phyloP scores from a whole-genome alignment of 495 filamentous ascomycete genomes.

The Hypoxylon perforatum region DNA sequence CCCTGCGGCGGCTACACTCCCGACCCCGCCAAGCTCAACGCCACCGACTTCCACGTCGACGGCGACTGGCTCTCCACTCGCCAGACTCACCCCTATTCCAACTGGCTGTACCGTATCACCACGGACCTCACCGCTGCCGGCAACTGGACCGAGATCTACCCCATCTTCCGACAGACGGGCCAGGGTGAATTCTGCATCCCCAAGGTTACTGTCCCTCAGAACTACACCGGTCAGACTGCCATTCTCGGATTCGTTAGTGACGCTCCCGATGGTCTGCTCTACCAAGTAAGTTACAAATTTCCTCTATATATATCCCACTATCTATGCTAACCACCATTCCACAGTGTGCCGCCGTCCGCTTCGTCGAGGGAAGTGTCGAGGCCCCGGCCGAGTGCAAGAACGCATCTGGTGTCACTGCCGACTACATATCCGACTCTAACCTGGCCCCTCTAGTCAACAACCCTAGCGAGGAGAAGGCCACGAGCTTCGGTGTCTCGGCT shows the following conservation, averaged over 20 bases:
- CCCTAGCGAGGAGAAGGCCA: constrained; percentile 3
- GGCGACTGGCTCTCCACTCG: constrained; percentile 55
- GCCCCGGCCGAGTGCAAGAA: constrained; percentile 54
- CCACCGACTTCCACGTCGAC: constrained; percentile 63
- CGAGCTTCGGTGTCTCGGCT: constrained; percentile 16
- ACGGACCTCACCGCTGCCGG: constrained; percentile 52
- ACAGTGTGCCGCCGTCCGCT: constrained; percentile 63
- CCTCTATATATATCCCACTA: background rate
- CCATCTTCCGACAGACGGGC: constrained; percentile 57
- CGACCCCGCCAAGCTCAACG: constrained; percentile 47
- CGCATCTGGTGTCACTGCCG: constrained; percentile 48
- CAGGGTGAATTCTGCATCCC: constrained; percentile 58
- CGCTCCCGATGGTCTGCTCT: constrained; percentile 60
- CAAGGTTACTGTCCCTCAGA: constrained; percentile 50
- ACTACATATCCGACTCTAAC: constrained; percentile 48
- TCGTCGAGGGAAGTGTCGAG: constrained; percentile 54
- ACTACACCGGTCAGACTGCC: constrained; percentile 61
- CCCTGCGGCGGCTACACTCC: constrained; percentile 62
- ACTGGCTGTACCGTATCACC: constrained; percentile 63
- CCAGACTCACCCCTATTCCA: constrained; percentile 56
- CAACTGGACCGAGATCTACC: constrained; percentile 62
- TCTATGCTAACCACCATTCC: constrained; percentile 5
- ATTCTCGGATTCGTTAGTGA: constrained; percentile 56
- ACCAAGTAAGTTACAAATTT: constrained; percentile 55
- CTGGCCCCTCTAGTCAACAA: constrained; percentile 46